A percentile compares a stretch with the other conserved stretches of the same genome.
These are phyloP conservation scores for Globisporangium acanthophoron DNA, from an alignment of 352 stramenopile species.

Conservation along the genomic window DNA sequence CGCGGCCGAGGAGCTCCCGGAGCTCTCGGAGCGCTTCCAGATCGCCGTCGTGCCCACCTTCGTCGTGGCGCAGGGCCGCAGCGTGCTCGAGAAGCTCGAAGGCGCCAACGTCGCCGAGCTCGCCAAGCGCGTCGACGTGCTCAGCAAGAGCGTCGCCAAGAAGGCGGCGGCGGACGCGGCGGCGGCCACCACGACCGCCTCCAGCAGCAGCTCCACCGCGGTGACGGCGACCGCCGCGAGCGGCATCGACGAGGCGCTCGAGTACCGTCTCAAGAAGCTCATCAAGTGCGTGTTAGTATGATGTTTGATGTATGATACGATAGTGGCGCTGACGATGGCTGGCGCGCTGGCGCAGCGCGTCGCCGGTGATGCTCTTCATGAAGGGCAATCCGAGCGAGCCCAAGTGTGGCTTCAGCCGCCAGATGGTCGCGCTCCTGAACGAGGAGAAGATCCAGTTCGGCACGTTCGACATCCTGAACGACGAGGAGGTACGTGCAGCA, in stretches of 20 bases:
- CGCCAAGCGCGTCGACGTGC: constrained; percentile 76
- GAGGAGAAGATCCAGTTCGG: constrained; percentile 91
- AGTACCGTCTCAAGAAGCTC: constrained; percentile 79
- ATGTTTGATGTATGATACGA: background rate
- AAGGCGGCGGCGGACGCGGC: constrained; percentile 28
- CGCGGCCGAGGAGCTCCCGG: constrained; percentile 75
- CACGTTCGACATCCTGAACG: constrained; percentile 96
- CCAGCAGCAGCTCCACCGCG: constrained; percentile 7
- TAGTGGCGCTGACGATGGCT: background rate
- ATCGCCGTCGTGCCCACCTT: constrained; percentile 95
- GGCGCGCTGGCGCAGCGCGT: constrained; percentile 26
- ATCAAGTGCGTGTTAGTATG: constrained; percentile 36
- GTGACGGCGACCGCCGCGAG: constrained; percentile 16
- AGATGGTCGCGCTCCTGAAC: constrained; percentile 93
- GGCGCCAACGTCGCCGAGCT: constrained; percentile 80
- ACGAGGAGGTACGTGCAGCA: constrained; percentile 73
- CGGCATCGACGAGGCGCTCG: constrained; percentile 53
- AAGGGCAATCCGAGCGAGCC: constrained; percentile 95
- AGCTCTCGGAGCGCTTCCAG: constrained; percentile 83
- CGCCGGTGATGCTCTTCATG: constrained; percentile 98
- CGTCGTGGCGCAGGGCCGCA: constrained; percentile 74
- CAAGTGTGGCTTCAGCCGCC: constrained; percentile 94
- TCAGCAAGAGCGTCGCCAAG: constrained; percentile 80
- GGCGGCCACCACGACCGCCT: constrained; percentile 9
- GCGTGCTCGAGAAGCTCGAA: constrained; percentile 79